Evolutionary conservation across 2,329 filamentous ascomycete species (phyloP), one percentile per base, ranked within the genome.

Genomic region (Bimuria novae-zelandiae): DNA sequence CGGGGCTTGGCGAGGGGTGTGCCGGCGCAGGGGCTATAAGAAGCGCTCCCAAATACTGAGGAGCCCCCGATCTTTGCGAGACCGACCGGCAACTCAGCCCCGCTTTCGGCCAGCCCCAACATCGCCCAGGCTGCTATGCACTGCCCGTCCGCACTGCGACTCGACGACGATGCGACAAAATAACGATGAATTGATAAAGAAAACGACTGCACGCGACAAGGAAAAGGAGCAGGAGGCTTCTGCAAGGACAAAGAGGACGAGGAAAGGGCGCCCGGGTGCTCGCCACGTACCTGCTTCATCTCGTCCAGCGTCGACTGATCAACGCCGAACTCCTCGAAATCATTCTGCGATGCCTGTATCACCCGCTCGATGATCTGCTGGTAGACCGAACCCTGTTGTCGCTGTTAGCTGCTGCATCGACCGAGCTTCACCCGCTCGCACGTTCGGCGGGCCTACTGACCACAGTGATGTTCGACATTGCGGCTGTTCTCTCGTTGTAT

Each of bases 321-420:
- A 61, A 97, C 89, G 67, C 94, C 94, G 65, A 89, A 91, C 78
- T 99, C 94, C 75, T 99, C 94, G 73, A 99, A 97, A 77, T 97
- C 94, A 70, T 93, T 89, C 70, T 90, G 85, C 69, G 93, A 97
- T 63, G 73, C 71, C 44, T 67, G 62, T 54, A 79, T 72, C 55
- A 80, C 78, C 67, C 89, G 89, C 65, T 93, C 88, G 76, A 97
- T 90, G 72, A 99, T 92, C 78, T 94, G 90, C 75, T 87, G 81
- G 76, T 97, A 99, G 69, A 97, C 88, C 62, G 79, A 78, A 68
- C 94, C 94, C 79, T 73, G 55, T 52, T 23, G 59, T 65, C 54
- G 64, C 63, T 59, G 68, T 73, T 57, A 72, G 71, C 66, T 29
- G 44, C 44, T 37, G 50, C 51, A 44, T 51, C 58, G 48, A 57